A percentile compares a stretch with the other conserved stretches of the same genome.
phyloP scores from a whole-genome alignment of 805 yeast genomes.

The Metschnikowia kunwiensis region DNA sequence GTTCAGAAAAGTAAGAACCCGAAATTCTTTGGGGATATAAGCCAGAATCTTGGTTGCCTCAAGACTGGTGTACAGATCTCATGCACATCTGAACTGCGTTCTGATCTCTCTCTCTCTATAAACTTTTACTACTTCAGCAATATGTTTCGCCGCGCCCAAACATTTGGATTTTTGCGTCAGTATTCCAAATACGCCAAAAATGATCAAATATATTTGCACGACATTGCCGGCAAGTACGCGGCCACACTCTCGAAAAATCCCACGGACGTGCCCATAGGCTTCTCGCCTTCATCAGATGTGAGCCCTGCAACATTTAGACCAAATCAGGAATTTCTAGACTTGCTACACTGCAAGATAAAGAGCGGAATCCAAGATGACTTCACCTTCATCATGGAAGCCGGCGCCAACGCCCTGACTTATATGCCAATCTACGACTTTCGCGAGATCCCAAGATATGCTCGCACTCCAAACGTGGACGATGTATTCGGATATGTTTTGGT shows the following conservation, averaged over 20 bases:
- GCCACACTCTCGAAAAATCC: constrained; percentile 25
- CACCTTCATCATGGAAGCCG: constrained; percentile 54
- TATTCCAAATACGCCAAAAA: constrained; percentile 7
- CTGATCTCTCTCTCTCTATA: neutral
- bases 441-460: constrained; percentile 57
- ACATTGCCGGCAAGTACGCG: constrained; percentile 9
- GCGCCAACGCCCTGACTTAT: constrained; percentile 47
- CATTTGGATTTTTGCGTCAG: constrained; percentile 1
- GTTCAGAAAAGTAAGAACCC: too few relatives aligned
- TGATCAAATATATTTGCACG: constrained; percentile 18
- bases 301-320: constrained; percentile 24
- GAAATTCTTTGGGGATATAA: neutral
- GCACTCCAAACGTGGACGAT: constrained; percentile 70
- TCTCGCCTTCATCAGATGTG: constrained; percentile 12
- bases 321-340: constrained; percentile 27
- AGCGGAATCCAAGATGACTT: constrained; percentile 39
- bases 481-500: constrained; percentile 69
- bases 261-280: constrained; percentile 25
- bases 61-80: constrained; percentile 1
- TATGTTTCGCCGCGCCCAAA: constrained; percentile 4
- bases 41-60: neutral
- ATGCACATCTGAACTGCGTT: neutral
- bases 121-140: neutral
- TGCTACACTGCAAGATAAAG: constrained; percentile 28
- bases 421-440: constrained; percentile 75